Evolutionary conservation across 192 early-diverging fungal species (phyloP).

Genomic region (Coemansia sp.): DNA sequence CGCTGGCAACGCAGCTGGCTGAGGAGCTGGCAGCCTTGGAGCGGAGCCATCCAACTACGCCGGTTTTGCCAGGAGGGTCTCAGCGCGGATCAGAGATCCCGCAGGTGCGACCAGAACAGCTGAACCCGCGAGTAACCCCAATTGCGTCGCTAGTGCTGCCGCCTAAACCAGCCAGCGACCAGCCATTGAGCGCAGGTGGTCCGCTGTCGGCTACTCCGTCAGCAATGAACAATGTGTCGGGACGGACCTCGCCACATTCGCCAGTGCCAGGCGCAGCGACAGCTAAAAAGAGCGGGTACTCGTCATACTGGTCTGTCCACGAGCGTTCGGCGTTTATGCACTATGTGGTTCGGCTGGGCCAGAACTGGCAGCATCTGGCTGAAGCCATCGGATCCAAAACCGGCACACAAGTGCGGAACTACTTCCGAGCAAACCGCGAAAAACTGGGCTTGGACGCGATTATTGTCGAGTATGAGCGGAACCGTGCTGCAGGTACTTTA

Average conservation of each 20-base stretch:
- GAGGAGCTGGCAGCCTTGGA: constrained; percentile 27
- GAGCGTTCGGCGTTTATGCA: constrained; percentile 74
- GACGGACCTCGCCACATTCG: constrained; percentile 7
- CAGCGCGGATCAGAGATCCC: constrained; percentile 19
- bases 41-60: constrained; percentile 4
- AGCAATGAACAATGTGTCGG: not conserved
- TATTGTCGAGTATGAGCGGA: constrained; percentile 38
- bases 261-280: constrained; percentile 17
- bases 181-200: constrained; percentile 1
- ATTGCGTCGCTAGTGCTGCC: constrained; percentile 29
- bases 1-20: constrained; percentile 43
- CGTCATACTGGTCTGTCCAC: constrained; percentile 86
- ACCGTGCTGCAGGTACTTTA: constrained; percentile 21
- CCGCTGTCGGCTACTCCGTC: not conserved
- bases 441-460: constrained; percentile 54
- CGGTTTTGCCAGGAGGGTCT: not conserved
- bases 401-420: constrained; percentile 78
- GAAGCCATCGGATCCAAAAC: constrained; percentile 74
- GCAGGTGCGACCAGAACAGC: constrained; percentile 22
- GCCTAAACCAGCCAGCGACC: constrained; percentile 3
- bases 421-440: constrained; percentile 65
- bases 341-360: constrained; percentile 61
- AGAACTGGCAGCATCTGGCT: constrained; percentile 77
- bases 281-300: constrained; percentile 55
- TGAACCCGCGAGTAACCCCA: constrained; percentile 13